Conservation (phyloP, 257 asterid genomes). For the Solanum sparsipilum region DNA sequence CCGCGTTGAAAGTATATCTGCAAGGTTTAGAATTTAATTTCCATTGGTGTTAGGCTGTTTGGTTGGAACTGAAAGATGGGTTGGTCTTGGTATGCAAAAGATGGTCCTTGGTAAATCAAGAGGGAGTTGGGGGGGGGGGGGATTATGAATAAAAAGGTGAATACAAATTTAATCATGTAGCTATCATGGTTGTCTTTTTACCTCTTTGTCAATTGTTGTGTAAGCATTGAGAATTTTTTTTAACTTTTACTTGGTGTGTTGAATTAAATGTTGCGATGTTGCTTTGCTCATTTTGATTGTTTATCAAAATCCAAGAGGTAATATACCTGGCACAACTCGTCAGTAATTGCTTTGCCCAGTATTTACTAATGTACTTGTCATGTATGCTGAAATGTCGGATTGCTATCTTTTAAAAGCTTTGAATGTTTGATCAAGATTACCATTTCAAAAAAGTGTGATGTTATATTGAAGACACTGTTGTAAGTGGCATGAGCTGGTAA, state of each 20-base stretch:
- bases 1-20: background rate
- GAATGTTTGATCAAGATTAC: background rate
- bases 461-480: background rate
- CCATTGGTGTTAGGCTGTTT: background rate
- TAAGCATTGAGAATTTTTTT: background rate
- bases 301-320: background rate
- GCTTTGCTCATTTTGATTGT: background rate
- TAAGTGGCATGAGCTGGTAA: constrained; percentile 1
- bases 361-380: background rate
- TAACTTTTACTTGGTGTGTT: background rate
- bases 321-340: background rate
- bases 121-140: background rate
- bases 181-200: background rate
- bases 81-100: background rate
- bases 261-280: background rate
- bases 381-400: background rate
- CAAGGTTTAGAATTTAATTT: background rate
- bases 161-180: background rate
- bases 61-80: background rate
- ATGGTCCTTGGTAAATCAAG: background rate
- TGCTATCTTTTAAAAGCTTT: background rate
- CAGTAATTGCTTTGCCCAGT: background rate
- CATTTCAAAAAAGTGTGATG: background rate
- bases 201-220: background rate
- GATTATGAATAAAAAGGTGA: background rate